Percentiles rank a stretch among this genome's conserved stretches.
Evolutionary conservation across 2,329 filamentous ascomycete genomes (phyloP).

Genomic region (Calonectria fujianensis): DNA sequence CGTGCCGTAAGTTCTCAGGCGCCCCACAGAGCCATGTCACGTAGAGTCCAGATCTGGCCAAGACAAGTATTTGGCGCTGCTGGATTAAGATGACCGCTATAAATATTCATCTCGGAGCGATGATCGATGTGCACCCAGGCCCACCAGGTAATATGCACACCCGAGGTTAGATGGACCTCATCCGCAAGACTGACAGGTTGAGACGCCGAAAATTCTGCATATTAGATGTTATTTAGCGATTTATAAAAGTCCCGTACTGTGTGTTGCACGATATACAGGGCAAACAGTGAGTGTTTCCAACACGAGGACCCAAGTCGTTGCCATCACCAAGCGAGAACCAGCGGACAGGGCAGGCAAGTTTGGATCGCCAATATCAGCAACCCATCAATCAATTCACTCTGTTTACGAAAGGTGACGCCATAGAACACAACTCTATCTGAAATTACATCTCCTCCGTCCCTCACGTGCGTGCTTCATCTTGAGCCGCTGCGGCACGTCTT

Average conservation of each 20-base stretch:
- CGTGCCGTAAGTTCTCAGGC: background rate
- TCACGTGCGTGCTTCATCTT: background rate
- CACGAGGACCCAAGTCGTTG: background rate
- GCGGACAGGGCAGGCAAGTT: background rate
- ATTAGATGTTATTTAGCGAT: background rate
- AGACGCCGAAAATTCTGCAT: background rate
- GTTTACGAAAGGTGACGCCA: background rate
- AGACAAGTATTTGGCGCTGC: background rate
- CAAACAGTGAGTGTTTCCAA: background rate
- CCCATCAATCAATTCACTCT: background rate
- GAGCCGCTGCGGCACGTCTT: background rate
- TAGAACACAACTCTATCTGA: background rate
- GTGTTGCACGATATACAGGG: background rate
- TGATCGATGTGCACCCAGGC: background rate
- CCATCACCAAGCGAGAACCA: background rate
- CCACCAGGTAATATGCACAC: background rate
- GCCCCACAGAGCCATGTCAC: conserved; percentile 5
- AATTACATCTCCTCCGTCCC: background rate
- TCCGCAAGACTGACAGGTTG: background rate
- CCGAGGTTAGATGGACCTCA: background rate
- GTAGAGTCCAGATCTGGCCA: no score
- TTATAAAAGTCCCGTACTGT: background rate
- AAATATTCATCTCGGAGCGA: background rate
- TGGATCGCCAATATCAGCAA: background rate
- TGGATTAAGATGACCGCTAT: background rate